phyloP scores from a whole-genome alignment of 2,329 filamentous ascomycete species.

The Cucurbitaria berberidis region DNA sequence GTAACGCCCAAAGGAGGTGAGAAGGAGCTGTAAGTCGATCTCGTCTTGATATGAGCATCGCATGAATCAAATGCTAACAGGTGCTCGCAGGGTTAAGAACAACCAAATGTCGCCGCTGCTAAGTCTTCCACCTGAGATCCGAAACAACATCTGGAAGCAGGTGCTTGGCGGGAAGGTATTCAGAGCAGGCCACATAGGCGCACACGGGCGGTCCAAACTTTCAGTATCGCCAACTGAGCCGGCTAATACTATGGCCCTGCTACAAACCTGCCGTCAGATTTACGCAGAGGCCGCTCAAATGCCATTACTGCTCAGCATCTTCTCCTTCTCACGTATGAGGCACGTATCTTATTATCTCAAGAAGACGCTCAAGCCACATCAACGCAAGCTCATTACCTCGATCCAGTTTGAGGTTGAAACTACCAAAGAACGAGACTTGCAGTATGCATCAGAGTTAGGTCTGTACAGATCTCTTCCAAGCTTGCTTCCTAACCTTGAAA shows the following conservation, averaged over 20 bases:
- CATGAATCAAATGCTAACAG: not conserved
- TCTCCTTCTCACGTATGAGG: not conserved
- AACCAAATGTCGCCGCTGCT: conserved; percentile 20
- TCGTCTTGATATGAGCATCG: no score
- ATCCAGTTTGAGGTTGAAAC: not conserved
- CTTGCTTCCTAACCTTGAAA: not conserved
- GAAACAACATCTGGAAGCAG: conserved; percentile 19
- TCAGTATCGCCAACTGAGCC: not conserved
- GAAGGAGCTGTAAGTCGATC: conserved; percentile 10
- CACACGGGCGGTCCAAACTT: no score
- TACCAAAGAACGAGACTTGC: not conserved
- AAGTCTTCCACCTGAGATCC: conserved; percentile 19
- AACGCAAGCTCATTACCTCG: not conserved
- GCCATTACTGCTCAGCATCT: not conserved
- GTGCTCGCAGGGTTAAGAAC: conserved; percentile 3
- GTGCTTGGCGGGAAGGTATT: conserved; percentile 14
- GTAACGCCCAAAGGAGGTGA: conserved; percentile 19
- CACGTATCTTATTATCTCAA: not conserved
- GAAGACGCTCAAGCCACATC: not conserved
- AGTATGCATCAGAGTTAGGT: not conserved
- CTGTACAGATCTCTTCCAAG: not conserved
- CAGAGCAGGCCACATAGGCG: not conserved
- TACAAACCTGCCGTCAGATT: conserved; percentile 7
- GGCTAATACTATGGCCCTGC: not conserved
- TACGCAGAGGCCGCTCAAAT: conserved; percentile 2